Evolutionary conservation across 208 protist species (phyloP).

Genomic region (Acanthamoeba healyi): DNA sequence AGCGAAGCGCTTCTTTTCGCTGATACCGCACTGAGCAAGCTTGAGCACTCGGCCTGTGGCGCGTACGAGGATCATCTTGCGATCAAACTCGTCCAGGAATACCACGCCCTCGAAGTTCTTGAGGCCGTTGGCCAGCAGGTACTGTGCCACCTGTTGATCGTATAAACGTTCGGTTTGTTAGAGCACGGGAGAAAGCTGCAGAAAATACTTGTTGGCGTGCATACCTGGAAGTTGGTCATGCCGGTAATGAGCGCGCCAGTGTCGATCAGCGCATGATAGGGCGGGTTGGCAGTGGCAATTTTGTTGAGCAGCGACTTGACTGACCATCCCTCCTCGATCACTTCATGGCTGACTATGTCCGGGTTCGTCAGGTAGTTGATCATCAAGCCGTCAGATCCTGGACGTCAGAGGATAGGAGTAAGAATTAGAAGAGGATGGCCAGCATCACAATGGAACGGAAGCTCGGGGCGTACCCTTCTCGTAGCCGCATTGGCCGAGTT

Average conservation of each 20-base stretch:
- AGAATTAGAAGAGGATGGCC: not conserved
- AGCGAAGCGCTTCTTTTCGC: slow-evolving; percentile 93
- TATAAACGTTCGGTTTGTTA: not conserved
- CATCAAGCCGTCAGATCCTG: slow-evolving; percentile 94
- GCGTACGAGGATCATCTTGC: slow-evolving; percentile 95
- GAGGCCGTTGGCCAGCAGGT: slow-evolving; percentile 91
- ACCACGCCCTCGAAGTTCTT: slow-evolving; percentile 95
- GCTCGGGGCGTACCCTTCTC: slow-evolving; percentile 92
- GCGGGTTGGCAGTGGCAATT: slow-evolving; percentile 91
- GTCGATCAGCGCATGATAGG: slow-evolving; percentile 96
- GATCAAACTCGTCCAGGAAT: slow-evolving; percentile 94
- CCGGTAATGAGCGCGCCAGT: slow-evolving; percentile 97
- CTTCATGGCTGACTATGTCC: slow-evolving; percentile 86
- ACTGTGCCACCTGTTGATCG: slow-evolving; percentile 90
- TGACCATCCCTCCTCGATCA: slow-evolving; percentile 92
- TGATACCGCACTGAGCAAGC: slow-evolving; percentile 95
- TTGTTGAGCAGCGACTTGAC: slow-evolving; percentile 93
- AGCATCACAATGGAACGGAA: slow-evolving; percentile 76
- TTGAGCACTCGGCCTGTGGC: slow-evolving; percentile 91
- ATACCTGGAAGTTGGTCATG: slow-evolving; percentile 93
- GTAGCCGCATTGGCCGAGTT: slow-evolving; percentile 96
- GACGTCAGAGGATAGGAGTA: not conserved
- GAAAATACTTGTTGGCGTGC: too few species aligned
- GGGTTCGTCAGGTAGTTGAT: slow-evolving; percentile 94
- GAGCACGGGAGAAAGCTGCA: too few species aligned